Conservation (phyloP, 495 filamentous ascomycete species). For the Penicillium coffeae region DNA sequence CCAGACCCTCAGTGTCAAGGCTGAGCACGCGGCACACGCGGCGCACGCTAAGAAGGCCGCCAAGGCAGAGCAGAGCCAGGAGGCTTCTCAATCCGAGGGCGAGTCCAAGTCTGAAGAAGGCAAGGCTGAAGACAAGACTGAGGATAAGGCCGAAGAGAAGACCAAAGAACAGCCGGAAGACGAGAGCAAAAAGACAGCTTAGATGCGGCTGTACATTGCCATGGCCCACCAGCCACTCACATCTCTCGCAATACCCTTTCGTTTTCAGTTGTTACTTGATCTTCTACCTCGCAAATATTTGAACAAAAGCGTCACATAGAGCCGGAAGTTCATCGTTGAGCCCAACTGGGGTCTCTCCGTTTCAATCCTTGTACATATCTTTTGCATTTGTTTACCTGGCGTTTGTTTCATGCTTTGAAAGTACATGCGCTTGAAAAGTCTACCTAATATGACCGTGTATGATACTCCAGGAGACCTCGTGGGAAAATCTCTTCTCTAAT, state of each 20-base stretch:
- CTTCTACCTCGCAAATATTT: too few species aligned
- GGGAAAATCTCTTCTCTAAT: slow-evolving; percentile 18
- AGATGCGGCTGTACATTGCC: too few species aligned
- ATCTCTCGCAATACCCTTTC: too few species aligned
- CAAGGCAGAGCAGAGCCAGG: not conserved
- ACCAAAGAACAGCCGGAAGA: too few species aligned
- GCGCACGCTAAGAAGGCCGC: not conserved
- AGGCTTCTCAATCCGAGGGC: not conserved
- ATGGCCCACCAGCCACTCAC: too few species aligned
- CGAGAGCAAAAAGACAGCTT: slow-evolving; percentile 4
- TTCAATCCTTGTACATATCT: slow-evolving; percentile 11
- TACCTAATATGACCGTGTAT: slow-evolving; percentile 7
- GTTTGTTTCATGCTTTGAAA: slow-evolving; percentile 9
- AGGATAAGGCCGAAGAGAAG: slow-evolving; percentile 6
- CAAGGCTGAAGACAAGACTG: slow-evolving; percentile 11
- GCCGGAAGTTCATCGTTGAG: slow-evolving; percentile 8
- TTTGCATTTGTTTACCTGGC: slow-evolving; percentile 11
- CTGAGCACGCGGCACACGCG: slow-evolving; percentile 13
- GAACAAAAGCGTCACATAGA: not conserved
- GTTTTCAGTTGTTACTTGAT: not conserved
- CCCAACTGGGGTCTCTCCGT: slow-evolving; percentile 4
- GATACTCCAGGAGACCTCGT: slow-evolving; percentile 4
- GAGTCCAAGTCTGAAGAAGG: slow-evolving; percentile 10
- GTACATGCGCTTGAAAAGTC: slow-evolving; percentile 1
- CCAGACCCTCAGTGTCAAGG: slow-evolving; percentile 37